Conservation (phyloP, 257 asterid species). For the Nicotiana attenuata region DNA sequence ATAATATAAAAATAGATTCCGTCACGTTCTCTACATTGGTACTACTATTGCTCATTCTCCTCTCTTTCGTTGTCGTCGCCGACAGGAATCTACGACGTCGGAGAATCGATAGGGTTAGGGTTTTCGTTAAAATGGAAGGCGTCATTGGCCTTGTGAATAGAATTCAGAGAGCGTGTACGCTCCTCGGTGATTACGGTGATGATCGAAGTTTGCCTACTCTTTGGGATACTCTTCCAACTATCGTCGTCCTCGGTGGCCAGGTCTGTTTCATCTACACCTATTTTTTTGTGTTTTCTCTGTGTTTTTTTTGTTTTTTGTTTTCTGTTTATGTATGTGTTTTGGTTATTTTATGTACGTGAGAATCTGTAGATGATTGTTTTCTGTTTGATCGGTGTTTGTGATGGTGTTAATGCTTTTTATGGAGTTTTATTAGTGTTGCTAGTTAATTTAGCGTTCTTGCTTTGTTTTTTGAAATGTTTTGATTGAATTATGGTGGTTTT, state of each 20-base stretch:
- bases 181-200: slow-evolving; percentile 34
- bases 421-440: neutral
- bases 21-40: slow-evolving; percentile 1
- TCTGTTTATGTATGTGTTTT: neutral
- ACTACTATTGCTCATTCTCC: slow-evolving; percentile 6
- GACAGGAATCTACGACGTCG: neutral
- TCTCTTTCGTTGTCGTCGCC: neutral
- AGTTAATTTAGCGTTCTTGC: neutral
- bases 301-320: neutral
- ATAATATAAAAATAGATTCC: slow-evolving; percentile 19
- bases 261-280: neutral
- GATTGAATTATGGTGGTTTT: slow-evolving; percentile 1
- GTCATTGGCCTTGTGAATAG: slow-evolving; percentile 32
- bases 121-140: slow-evolving; percentile 20
- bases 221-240: slow-evolving; percentile 44
- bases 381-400: neutral
- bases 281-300: neutral
- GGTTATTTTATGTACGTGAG: neutral
- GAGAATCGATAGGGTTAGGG: neutral
- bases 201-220: slow-evolving; percentile 35
- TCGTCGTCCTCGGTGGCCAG: slow-evolving; percentile 48
- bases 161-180: slow-evolving; percentile 34
- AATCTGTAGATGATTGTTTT: neutral
- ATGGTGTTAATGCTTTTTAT: neutral
- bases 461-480: neutral